Percentiles rank a stretch among this genome's conserved stretches.
These are phyloP conservation scores for Curvularia spicifera DNA, from an alignment of 2,329 filamentous ascomycete species.

Conservation along the genomic window DNA sequence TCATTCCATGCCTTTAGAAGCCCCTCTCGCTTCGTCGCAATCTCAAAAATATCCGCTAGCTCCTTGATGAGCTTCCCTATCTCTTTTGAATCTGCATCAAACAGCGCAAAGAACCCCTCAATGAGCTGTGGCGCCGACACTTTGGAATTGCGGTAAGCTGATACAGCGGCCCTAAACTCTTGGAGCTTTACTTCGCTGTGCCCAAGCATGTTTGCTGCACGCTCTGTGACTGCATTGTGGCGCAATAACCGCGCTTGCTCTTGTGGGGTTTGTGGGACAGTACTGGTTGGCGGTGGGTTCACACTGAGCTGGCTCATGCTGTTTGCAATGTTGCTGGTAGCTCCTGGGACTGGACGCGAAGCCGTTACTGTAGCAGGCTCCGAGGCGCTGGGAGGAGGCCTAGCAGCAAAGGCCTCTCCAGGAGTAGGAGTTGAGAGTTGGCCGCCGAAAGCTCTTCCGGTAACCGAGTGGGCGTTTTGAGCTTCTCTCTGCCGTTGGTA, in stretches of 20 bases:
- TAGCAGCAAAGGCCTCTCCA: constrained; percentile 54
- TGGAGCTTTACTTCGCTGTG: constrained; percentile 77
- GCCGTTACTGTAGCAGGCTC: constrained; percentile 51
- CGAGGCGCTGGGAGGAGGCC: constrained; percentile 51
- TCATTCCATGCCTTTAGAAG: constrained; percentile 89
- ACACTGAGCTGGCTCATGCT: constrained; percentile 29
- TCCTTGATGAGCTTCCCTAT: constrained; percentile 90
- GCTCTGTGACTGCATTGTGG: constrained; percentile 84
- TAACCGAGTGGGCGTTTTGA: constrained; percentile 81
- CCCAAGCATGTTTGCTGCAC: constrained; percentile 79
- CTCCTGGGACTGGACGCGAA: constrained; percentile 37
- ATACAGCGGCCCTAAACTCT: constrained; percentile 80
- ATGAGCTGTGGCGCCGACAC: constrained; percentile 78
- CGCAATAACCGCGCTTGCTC: constrained; percentile 81
- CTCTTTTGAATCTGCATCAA: constrained; percentile 79
- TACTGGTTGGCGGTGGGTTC: constrained; percentile 41
- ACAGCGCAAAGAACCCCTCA: constrained; percentile 85
- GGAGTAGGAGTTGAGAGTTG: constrained; percentile 68
- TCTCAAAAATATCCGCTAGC: constrained; percentile 90
- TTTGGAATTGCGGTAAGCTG: constrained; percentile 73
- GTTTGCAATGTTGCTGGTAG: constrained; percentile 28
- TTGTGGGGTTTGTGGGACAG: constrained; percentile 63
- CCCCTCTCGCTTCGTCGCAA: constrained; percentile 72
- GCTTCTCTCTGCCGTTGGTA: constrained; percentile 93
- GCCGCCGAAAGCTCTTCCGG: constrained; percentile 82